Base-by-base conservation (phyloP, 2,329 filamentous ascomycete genomes). In the Penicillium oxalicum region DNA sequence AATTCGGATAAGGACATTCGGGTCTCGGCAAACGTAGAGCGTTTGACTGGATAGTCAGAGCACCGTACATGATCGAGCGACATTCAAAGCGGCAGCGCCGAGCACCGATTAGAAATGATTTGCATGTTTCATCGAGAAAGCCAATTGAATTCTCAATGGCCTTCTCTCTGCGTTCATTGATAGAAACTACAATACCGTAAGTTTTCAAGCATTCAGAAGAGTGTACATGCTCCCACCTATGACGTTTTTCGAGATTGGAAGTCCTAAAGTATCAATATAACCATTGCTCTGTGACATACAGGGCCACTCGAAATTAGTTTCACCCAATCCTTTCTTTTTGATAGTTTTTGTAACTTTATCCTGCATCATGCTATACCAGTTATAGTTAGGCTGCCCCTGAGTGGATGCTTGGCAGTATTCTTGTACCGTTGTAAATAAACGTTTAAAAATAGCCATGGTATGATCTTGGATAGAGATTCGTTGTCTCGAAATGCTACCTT, bases 51-150 rank as follows among this genome's bases (percentile, higher is more conserved):
- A 43, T 47, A 35, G 48, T 53, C 9, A 61, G 49, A 34, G 52
- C 53, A 11, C 59, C 60, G 38, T 50, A 53, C 59, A 61, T 60
- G 4, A 62, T 60, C 45, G 59, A 57, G 11, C 50, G 48, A 38
- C 61, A 64, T 28, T 60, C 58, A 35, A 57, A 63, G 12, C 33
- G 0, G 44, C 61, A 64, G 4, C 60, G 59, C 35, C 9, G 13
- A 40, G 0, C 33, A 6, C 50, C 50, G 13, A 7, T 25, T n/a
- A 54, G 28, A 9, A 61, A 41, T 4, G 13, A 45, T 4, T 53
- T 40, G 8, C 36, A 45, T 41, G 25, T 50, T 34, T 52, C 24
- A 45, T 57, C 9, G 35, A 63, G 41, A 6, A 5, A 28, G 13
- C 5, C 0, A 13, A 62, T 4, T 1, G 56, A 8, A 3, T 26